Evolutionary conservation across 495 filamentous ascomycete species (phyloP), one percentile per base, ranked within the genome.

Genomic region (Platismatia glauca): DNA sequence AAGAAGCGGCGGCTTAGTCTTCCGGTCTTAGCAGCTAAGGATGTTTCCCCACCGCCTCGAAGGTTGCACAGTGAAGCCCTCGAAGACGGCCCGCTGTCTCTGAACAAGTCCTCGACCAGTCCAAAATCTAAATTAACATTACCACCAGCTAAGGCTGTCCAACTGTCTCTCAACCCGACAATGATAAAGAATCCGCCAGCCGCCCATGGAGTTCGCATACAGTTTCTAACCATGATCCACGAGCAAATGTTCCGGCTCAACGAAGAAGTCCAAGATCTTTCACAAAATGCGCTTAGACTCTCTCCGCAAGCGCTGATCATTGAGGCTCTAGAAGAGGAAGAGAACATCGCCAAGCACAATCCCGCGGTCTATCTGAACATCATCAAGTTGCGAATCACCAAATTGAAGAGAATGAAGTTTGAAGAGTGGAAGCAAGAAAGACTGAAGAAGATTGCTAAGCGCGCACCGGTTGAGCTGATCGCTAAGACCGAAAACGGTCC

Each of bases 311-410:
- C 89, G 62, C 76, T 97, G 29, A 84, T 96, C 11, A 82, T 81
- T 44, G 81, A 88, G 72, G 87, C 90, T 3, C 76, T 97, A 4
- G 90, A 97, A 65, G 85, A 91, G 59, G 94, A 99, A 73, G 86
- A 96, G 68, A 85, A 82, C 59, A 72, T 86, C 33, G 91, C 91
- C 1, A 82, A 73, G 11, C 82, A 85, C 16, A 84, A 84, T 60
- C 75, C 79, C 0, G 67, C 75, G 24, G 84, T 97, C 65, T 97
- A 99, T 68, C 76, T 78, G 5, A 94, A 93, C 69, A 73, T 90
- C 12, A 84, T 97, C 70, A 93, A 89, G 68, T 85, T 88, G 65
- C 83, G 84, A 27, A 89, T 52, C 27, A 52, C 48, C 7, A 52
- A 31, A 52, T 52, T 52, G 24, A 52, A 52, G 48, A 52, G 31